Percentiles rank a stretch among this genome's conserved stretches.
Conservation (phyloP, 306 rosid genomes). For the Dryas alaskensis region DNA sequence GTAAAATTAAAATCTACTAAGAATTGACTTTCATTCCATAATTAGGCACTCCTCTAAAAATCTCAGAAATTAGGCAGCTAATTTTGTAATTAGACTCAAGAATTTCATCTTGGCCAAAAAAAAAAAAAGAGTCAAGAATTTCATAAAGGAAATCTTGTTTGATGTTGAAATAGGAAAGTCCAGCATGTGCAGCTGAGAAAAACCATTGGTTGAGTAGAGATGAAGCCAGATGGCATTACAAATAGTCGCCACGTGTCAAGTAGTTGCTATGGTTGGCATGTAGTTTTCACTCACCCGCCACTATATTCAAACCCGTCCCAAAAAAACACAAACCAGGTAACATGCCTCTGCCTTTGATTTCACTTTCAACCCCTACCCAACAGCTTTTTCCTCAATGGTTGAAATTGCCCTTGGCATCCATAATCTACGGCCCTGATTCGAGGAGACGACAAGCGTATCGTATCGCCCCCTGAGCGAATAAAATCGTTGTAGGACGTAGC, state of each 20-base stretch:
- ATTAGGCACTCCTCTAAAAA: background rate
- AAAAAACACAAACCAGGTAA: constrained; percentile 33
- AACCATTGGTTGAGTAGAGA: constrained; percentile 32
- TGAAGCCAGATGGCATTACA: constrained; percentile 32
- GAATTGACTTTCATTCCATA: background rate
- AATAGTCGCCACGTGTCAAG: constrained; percentile 30
- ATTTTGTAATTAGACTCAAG: constrained; percentile 9
- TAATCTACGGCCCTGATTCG: constrained; percentile 4
- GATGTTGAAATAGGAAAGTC: constrained; percentile 40
- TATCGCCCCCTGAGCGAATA: background rate
- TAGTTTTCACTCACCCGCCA: constrained; percentile 47
- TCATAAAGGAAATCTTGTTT: background rate
- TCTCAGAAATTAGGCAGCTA: constrained; percentile 32
- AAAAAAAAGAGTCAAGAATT: background rate
- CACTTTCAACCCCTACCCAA: constrained; percentile 27
- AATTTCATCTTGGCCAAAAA: background rate
- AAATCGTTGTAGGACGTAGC: constrained; percentile 24
- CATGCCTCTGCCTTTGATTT: constrained; percentile 27
- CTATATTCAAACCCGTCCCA: background rate
- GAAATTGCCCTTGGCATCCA: constrained; percentile 7
- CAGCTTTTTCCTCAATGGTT: constrained; percentile 23
- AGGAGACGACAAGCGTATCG: constrained; percentile 26
- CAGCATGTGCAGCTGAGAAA: constrained; percentile 45
- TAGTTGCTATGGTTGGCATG: constrained; percentile 39
- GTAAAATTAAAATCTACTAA: background rate